Conservation (phyloP, 306 rosid species). For the Dalbergia oliveri region DNA sequence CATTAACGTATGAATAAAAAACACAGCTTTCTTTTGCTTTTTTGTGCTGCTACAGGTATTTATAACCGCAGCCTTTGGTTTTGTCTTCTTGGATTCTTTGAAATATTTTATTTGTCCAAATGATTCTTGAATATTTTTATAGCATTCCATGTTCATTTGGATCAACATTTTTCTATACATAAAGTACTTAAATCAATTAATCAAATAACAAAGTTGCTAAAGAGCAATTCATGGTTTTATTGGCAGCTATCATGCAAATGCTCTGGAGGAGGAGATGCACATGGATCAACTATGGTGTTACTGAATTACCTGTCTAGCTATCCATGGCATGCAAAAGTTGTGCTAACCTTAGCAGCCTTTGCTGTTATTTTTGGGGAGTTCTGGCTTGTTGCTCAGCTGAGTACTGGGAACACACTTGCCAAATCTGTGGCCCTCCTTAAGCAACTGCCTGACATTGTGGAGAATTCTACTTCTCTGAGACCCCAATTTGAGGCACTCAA, state of each 20-base stretch:
- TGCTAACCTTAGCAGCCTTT: constrained; percentile 79
- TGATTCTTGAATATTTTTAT: constrained; percentile 7
- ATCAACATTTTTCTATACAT: background rate
- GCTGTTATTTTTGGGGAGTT: constrained; percentile 77
- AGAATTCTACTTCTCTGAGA: constrained; percentile 59
- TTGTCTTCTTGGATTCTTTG: constrained; percentile 17
- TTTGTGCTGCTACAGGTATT: constrained; percentile 18
- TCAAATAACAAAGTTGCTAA: background rate
- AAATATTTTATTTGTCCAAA: background rate
- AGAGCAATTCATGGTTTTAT: constrained; percentile 9
- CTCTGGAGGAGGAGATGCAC: constrained; percentile 76
- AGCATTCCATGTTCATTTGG: background rate
- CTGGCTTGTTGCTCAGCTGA: constrained; percentile 80
- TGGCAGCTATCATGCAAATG: constrained; percentile 78
- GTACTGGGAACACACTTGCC: constrained; percentile 69
- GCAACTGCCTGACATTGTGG: constrained; percentile 67
- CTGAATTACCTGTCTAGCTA: constrained; percentile 69
- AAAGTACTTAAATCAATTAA: background rate
- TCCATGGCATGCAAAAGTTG: constrained; percentile 93
- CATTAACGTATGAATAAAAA: constrained; percentile 7
- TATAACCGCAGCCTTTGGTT: background rate
- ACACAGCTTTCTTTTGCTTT: constrained; percentile 33
- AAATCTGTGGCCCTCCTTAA: constrained; percentile 81
- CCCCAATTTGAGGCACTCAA: constrained; percentile 75
- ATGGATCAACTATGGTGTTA: constrained; percentile 67